Evolutionary conservation across 2,329 filamentous ascomycete genomes (phyloP).

Genomic region (Blastomyces gilchristii): DNA sequence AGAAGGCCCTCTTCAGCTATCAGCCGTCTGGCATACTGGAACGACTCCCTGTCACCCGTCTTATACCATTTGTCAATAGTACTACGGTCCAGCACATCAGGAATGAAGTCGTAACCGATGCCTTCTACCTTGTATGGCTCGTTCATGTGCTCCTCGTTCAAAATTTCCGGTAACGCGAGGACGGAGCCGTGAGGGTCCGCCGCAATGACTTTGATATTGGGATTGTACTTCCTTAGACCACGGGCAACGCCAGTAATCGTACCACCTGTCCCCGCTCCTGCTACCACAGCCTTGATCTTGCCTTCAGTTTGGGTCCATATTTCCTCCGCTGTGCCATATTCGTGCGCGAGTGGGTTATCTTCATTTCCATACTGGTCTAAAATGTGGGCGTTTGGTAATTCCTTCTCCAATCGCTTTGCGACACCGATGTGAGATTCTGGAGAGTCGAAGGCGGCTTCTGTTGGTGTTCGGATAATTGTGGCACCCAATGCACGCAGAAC

Average conservation of each 20-base stretch:
- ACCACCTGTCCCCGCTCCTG: conserved; percentile 88
- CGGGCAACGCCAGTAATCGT: conserved; percentile 84
- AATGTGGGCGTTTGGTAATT: conserved; percentile 94
- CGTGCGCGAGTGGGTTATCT: conserved; percentile 89
- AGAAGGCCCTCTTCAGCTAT: conserved; percentile 92
- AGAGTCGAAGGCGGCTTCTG: conserved; percentile 85
- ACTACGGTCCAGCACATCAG: conserved; percentile 75
- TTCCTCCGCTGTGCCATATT: conserved; percentile 88
- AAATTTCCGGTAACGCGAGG: conserved; percentile 63
- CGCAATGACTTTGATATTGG: conserved; percentile 75
- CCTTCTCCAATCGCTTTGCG: conserved; percentile 77
- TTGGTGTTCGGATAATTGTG: conserved; percentile 95
- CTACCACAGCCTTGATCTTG: conserved; percentile 71
- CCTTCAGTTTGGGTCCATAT: conserved; percentile 87
- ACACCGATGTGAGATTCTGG: conserved; percentile 97
- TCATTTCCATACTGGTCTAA: conserved; percentile 89
- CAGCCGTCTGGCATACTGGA: conserved; percentile 75
- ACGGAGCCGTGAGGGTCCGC: conserved; percentile 91
- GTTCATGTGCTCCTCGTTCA: conserved; percentile 74
- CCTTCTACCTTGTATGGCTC: conserved; percentile 95
- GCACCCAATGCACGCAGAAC: conserved; percentile 88
- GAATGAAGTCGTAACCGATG: conserved; percentile 97
- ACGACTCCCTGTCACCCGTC: conserved; percentile 86
- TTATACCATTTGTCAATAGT: conserved; percentile 94
- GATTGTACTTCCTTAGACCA: conserved; percentile 79